A percentile compares a stretch with the other conserved stretches of the same genome.
These are phyloP conservation scores for Parathielavia appendiculata DNA, from an alignment of 495 filamentous ascomycete species.

Conservation along the genomic window DNA sequence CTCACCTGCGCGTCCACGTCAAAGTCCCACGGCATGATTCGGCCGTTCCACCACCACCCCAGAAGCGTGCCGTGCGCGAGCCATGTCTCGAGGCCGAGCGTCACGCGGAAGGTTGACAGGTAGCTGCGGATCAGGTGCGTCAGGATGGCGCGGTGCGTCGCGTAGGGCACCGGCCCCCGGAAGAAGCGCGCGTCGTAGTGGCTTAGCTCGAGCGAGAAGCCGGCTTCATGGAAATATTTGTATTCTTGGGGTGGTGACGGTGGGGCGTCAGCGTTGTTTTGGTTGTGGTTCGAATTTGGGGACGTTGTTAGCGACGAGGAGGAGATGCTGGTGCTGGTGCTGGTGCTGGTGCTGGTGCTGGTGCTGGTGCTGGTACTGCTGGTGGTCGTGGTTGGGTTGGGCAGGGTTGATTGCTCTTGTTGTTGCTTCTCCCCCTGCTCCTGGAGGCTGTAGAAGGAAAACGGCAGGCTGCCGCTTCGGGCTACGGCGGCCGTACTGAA, in stretches of 20 bases:
- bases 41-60: conserved; percentile 90
- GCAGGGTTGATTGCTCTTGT: neutral
- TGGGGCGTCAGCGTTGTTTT: neutral
- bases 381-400: too few relatives aligned
- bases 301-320: neutral
- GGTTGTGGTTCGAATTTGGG: neutral
- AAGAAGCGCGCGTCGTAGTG: conserved; percentile 75
- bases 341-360: too few relatives aligned
- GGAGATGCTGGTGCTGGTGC: too few relatives aligned
- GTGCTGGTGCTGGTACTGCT: too few relatives aligned
- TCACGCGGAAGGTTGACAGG: conserved; percentile 55
- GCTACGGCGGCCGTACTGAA: conserved; percentile 9
- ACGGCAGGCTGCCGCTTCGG: neutral
- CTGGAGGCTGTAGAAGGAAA: neutral
- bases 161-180: conserved; percentile 54
- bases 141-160: conserved; percentile 57
- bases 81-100: conserved; percentile 70
- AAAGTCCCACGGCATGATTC: conserved; percentile 82
- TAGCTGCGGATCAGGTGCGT: conserved; percentile 69
- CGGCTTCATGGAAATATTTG: conserved; percentile 55
- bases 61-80: conserved; percentile 81
- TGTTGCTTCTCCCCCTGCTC: neutral
- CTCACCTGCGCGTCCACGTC: conserved; percentile 82
- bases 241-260: conserved; percentile 17
- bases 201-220: conserved; percentile 49